Evolutionary conservation across 2,329 filamentous ascomycete species (phyloP).

Genomic region (Helminthosporium solani): DNA sequence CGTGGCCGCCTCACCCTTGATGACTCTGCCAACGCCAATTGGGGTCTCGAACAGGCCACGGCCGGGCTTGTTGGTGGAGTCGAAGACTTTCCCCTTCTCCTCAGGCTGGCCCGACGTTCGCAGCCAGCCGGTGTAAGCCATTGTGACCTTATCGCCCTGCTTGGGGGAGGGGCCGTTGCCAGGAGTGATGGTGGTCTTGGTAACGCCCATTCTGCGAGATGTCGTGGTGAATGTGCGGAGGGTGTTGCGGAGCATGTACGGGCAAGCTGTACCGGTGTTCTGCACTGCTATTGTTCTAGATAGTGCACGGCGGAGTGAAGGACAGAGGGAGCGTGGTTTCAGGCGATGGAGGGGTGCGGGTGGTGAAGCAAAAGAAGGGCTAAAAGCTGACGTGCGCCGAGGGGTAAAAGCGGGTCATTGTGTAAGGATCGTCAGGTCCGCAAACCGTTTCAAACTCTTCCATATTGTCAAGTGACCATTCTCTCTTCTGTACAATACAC

Average conservation of each 20-base stretch:
- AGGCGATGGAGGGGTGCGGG: background rate
- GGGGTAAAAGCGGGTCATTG: background rate
- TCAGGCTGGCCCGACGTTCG: conserved; percentile 16
- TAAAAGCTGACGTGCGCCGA: background rate
- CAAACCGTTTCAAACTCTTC: too few relatives aligned
- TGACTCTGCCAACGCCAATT: conserved; percentile 83
- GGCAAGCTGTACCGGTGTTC: too few relatives aligned
- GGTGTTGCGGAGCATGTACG: conserved; percentile 1
- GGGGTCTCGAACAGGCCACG: conserved; percentile 71
- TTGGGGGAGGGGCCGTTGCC: conserved; percentile 30
- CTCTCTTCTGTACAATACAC: too few relatives aligned
- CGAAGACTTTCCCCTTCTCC: conserved; percentile 58
- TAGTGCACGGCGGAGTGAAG: conserved; percentile 17
- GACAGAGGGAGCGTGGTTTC: background rate
- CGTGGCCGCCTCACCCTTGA: conserved; percentile 64
- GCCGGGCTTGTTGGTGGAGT: conserved; percentile 67
- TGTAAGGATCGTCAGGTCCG: background rate
- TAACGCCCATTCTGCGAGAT: conserved; percentile 29
- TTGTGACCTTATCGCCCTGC: conserved; percentile 32
- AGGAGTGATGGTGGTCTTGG: conserved; percentile 30
- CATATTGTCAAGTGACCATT: too few relatives aligned
- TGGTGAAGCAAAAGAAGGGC: too few relatives aligned
- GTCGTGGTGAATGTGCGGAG: conserved; percentile 1
- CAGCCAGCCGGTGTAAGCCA: conserved; percentile 37
- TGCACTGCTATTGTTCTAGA: too few relatives aligned